Evolutionary conservation across 768 basidiomycete genomes (phyloP).

Genomic region (Boletus huronensis): DNA sequence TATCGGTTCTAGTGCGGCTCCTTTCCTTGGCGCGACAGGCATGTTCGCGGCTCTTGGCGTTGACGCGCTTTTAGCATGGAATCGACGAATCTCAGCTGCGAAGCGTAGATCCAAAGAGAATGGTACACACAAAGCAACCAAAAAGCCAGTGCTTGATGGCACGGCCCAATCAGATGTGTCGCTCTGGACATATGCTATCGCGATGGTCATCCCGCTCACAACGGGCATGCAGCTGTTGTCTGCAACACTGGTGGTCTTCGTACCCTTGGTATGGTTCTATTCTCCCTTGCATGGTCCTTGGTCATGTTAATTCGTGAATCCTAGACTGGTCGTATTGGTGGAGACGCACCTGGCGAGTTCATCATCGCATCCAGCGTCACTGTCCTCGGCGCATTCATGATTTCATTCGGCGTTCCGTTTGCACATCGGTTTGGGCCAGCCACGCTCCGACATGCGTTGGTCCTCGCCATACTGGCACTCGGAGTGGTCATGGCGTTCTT

Average conservation of each 20-base stretch:
- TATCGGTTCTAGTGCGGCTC: constrained; percentile 74
- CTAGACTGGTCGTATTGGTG: constrained; percentile 80
- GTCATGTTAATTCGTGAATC: constrained; percentile 2
- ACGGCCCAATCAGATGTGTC: constrained; percentile 39
- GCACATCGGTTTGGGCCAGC: constrained; percentile 62
- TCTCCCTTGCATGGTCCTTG: neutral
- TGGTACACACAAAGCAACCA: neutral
- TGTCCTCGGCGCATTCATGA: constrained; percentile 48
- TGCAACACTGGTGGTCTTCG: constrained; percentile 79
- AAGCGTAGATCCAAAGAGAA: neutral
- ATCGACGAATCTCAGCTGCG: constrained; percentile 16
- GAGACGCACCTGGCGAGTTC: constrained; percentile 81
- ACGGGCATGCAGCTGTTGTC: constrained; percentile 55
- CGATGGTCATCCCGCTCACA: constrained; percentile 51
- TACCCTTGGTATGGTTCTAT: constrained; percentile 61
- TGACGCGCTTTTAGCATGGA: constrained; percentile 40
- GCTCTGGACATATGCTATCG: constrained; percentile 62
- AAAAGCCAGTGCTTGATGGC: neutral
- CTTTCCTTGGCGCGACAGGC: constrained; percentile 59
- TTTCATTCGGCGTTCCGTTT: constrained; percentile 68
- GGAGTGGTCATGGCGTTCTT: constrained; percentile 59
- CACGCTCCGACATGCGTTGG: constrained; percentile 37
- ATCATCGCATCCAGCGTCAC: constrained; percentile 81
- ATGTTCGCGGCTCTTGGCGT: constrained; percentile 54
- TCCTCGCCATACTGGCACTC: constrained; percentile 45